Base-by-base conservation (phyloP, 495 filamentous ascomycete genomes). In the Pyrenula aspistea region DNA sequence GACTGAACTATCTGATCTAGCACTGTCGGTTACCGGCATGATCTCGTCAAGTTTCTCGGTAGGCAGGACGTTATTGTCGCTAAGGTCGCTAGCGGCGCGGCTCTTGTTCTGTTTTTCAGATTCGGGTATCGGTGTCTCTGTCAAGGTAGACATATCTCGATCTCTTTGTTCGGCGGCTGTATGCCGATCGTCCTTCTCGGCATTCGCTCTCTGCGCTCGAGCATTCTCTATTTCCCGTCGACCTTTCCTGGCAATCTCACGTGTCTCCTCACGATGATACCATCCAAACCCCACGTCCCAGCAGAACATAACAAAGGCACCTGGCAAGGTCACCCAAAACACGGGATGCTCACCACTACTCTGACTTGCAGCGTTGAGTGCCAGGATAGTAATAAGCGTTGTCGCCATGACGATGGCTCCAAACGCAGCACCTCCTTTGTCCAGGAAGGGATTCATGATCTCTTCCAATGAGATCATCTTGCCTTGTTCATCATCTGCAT, bases 391-490 rank as follows among this genome's bases (percentile, higher is more conserved):
- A 55, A 83, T 69, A 20, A 86, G 72, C 0, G 82, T 83, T 0
- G 74, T 71, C 2, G 81, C 72, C 81, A 86, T 85, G 56, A 86
- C 72, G 31, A 79, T 49, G 2, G 71, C 78, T 20, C 82, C 82
- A 53, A 85, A 83, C 0, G 68, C 69, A 1, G 83, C 83, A 24
- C 83, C 77, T 11, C 67, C 63, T 63, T 82, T 84, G 62, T 86
- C 83, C 12, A 86, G 59, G 61, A 83, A 86, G 1, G 83, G 83
- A 58, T 86, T 85, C 79, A 86, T 80, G 64, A 86, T 83, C 62
- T 85, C 83, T 63, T 84, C 83, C 0, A 86, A 71, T 0, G 80
- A 81, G 10, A 83, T 64, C 1, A 74, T 62, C 54, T 80, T 74
- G n/a, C 66, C 73, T 55, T 76, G 58, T 50, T 81, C 73, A 51